Conservation (phyloP, 495 filamentous ascomycete species). For the Xylaria bambusicola region DNA sequence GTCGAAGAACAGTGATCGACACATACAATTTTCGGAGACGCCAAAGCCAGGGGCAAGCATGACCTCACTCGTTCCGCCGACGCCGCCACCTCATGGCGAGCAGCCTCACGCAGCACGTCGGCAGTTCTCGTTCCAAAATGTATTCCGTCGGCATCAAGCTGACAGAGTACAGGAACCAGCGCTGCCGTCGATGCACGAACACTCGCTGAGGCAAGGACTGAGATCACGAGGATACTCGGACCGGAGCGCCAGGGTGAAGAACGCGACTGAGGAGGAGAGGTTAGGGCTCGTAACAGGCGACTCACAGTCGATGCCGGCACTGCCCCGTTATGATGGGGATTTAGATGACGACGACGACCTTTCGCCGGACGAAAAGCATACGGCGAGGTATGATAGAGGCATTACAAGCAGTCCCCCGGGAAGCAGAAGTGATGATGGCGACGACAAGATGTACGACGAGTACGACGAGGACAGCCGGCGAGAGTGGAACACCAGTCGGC, state of each 20-base stretch:
- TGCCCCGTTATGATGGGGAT: conserved; percentile 40
- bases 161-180: conserved; percentile 34
- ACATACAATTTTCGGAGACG: conserved; percentile 42
- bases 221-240: conserved; percentile 50
- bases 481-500: conserved; percentile 26
- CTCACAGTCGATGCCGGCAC: conserved; percentile 44
- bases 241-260: conserved; percentile 45
- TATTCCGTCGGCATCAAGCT: conserved; percentile 60
- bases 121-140: conserved; percentile 89
- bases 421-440: conserved; percentile 23
- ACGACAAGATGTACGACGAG: conserved; percentile 27
- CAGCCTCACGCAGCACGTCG: conserved; percentile 51
- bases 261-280: conserved; percentile 83
- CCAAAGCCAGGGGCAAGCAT: conserved; percentile 33
- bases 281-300: conserved; percentile 86
- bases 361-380: conserved; percentile 39
- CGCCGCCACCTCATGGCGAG: conserved; percentile 52
- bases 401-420: conserved; percentile 39
- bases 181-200: conserved; percentile 27
- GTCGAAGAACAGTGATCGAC: conserved; percentile 37
- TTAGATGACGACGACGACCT: conserved; percentile 32
- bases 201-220: conserved; percentile 41
- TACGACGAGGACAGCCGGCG: conserved; percentile 27
- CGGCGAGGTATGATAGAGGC: conserved; percentile 40
- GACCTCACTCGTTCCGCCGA: conserved; percentile 39